phyloP scores from a whole-genome alignment of 140 eudicot species.

The Senecio squalidus region DNA sequence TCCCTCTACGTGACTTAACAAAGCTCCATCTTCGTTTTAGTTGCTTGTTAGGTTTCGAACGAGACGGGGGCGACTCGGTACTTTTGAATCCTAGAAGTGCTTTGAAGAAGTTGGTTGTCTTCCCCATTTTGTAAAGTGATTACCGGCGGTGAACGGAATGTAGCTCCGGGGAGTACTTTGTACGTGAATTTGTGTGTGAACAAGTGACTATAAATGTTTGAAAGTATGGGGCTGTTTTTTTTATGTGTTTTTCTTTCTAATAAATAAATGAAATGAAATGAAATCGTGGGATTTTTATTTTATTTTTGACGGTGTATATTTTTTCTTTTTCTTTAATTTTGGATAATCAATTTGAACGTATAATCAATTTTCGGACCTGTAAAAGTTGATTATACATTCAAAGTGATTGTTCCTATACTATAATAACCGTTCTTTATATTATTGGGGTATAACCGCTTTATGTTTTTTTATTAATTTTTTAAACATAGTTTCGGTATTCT shows the following conservation, averaged over 20 bases:
- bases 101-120: constrained; percentile 55
- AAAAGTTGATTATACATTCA: no score
- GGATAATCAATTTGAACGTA: no score
- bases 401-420: no score
- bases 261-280: no score
- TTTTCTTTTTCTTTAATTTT: no score
- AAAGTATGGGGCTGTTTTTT: not conserved
- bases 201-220: not conserved
- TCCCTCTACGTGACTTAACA: constrained; percentile 35
- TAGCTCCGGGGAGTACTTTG: not conserved
- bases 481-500: no score
- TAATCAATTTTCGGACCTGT: no score
- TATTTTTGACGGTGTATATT: not conserved
- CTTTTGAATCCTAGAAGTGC: constrained; percentile 46
- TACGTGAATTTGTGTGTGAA: not conserved
- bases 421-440: no score
- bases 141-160: no score
- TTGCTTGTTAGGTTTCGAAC: constrained; percentile 14
- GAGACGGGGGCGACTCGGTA: constrained; percentile 16
- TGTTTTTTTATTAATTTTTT: no score
- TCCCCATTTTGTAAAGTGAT: constrained; percentile 40
- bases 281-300: not conserved
- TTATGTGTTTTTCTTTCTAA: not conserved
- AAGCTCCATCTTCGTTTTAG: constrained; percentile 61
- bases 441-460: no score